Evolutionary conservation across 1,139 yeast genomes (phyloP).

Genomic region (Hansenula sp.): DNA sequence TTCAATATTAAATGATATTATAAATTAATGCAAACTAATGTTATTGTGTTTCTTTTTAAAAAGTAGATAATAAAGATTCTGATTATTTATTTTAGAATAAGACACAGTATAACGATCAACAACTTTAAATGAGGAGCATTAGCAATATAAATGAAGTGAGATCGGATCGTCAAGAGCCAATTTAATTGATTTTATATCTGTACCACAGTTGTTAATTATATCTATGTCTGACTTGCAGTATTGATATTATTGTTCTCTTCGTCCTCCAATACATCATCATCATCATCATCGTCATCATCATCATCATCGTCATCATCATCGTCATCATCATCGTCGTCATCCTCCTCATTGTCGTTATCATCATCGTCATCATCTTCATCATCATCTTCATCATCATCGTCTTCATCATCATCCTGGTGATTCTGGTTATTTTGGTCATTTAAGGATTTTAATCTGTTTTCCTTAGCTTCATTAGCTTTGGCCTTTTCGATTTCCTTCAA

Average conservation of each 20-base stretch:
- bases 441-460: slow-evolving; percentile 1
- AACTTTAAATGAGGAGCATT: no score
- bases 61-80: no score
- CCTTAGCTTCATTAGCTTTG: slow-evolving; percentile 20
- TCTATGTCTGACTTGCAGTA: no score
- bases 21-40: background rate
- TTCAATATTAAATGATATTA: background rate
- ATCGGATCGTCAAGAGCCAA: no score
- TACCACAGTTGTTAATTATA: no score
- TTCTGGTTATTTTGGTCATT: no score
- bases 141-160: no score
- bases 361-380: slow-evolving; percentile 28
- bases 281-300: slow-evolving; percentile 33
- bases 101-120: no score
- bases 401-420: slow-evolving; percentile 20
- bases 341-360: slow-evolving; percentile 28
- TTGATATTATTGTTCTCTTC: slow-evolving; percentile 2
- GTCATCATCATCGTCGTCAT: slow-evolving; percentile 26
- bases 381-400: slow-evolving; percentile 25
- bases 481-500: slow-evolving; percentile 25
- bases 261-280: slow-evolving; percentile 22
- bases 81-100: no score
- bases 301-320: slow-evolving; percentile 38
- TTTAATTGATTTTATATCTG: no score
- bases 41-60: background rate